Evolutionary conservation across 768 basidiomycete genomes (phyloP), one percentile per base, ranked within the genome.

Genomic region (Suillus subluteus): DNA sequence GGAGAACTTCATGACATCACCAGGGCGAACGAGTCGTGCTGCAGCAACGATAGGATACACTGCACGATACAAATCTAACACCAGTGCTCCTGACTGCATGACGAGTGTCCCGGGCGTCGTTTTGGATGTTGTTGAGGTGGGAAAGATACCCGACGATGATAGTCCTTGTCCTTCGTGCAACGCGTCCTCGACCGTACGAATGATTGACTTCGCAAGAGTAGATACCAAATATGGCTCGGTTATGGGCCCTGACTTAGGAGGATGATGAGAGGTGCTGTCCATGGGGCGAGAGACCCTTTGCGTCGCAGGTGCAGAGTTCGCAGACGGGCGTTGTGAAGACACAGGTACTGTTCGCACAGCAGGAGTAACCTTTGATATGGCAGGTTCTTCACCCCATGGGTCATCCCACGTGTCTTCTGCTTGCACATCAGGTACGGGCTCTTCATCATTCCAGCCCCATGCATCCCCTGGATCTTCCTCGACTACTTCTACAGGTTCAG

Each of bases 41-140:
- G 80, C 76, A 66, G 87, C 87, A 41, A 82, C 82, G 44, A 91
- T 82, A 15, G 94, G 94, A 73, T 92, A 88, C 32, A 98, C 75
- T 1, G 93, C 92, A 54, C 91, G 85, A 78, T 89, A 92, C 11
- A 98, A 79, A 63, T 96, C 95, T 64, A 97, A 81, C 2, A 89
- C 82, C 21, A 89, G 84, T 3, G 87, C 80, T 21, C 90, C 84
- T 1, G 90, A 83, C 68, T 89, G 85, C 54, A 86, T 72, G 32
- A 96, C 81, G 26, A 89, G 78, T 2, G 78, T 80, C 12, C 91
- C 90, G 23, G 86, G 83, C 3, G 78, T 67, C 2, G 71, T 75
- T 37, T 70, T 71, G 38, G 83, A 70, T 37, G 77, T 68, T 0
- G 67, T 73, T 63, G 66, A 61, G 37, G 78, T 68, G 38, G 81